Evolutionary conservation across 2,329 filamentous ascomycete species (phyloP).

Genomic region (Pestalotiopsis sp.): DNA sequence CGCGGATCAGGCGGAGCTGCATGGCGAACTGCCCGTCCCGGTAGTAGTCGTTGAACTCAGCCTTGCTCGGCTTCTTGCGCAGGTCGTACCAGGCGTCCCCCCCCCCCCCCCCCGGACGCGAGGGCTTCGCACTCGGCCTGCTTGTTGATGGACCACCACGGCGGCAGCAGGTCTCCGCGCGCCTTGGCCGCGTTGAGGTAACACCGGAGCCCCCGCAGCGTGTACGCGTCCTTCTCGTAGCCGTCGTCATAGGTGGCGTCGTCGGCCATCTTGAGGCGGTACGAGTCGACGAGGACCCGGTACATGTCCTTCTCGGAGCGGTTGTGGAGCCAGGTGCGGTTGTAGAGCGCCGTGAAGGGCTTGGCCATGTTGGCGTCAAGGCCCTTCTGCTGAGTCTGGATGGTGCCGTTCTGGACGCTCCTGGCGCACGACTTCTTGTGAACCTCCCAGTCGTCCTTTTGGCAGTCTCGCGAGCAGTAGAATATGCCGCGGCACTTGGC

Average conservation of each 20-base stretch:
- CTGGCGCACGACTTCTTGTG: conserved; percentile 22
- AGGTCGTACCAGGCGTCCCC: conserved; percentile 31
- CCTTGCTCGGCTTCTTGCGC: conserved; percentile 31
- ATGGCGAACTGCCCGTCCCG: conserved; percentile 46
- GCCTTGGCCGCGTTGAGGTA: conserved; percentile 36
- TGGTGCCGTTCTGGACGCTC: conserved; percentile 2
- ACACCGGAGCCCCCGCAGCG: conserved; percentile 34
- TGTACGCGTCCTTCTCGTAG: conserved; percentile 23
- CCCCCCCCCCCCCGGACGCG: conserved; percentile 27
- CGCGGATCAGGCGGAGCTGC: conserved; percentile 52
- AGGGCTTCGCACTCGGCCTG: conserved; percentile 37
- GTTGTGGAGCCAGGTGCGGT: conserved; percentile 44
- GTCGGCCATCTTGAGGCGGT: conserved; percentile 48
- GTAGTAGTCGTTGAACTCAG: conserved; percentile 43
- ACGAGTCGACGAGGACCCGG: conserved; percentile 47
- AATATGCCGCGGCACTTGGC: conserved; percentile 18
- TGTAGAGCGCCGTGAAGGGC: conserved; percentile 43
- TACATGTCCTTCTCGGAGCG: conserved; percentile 47
- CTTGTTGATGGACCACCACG: conserved; percentile 47
- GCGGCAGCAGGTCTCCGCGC: conserved; percentile 37
- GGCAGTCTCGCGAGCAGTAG: conserved; percentile 24
- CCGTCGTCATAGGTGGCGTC: conserved; percentile 29
- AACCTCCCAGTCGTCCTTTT: conserved; percentile 22
- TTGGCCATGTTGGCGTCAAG: conserved; percentile 30
- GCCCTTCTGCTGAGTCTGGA: conserved; percentile 20